phyloP scores from a whole-genome alignment of 73 alveolate genomes.

The Tetrahymena borealis region DNA sequence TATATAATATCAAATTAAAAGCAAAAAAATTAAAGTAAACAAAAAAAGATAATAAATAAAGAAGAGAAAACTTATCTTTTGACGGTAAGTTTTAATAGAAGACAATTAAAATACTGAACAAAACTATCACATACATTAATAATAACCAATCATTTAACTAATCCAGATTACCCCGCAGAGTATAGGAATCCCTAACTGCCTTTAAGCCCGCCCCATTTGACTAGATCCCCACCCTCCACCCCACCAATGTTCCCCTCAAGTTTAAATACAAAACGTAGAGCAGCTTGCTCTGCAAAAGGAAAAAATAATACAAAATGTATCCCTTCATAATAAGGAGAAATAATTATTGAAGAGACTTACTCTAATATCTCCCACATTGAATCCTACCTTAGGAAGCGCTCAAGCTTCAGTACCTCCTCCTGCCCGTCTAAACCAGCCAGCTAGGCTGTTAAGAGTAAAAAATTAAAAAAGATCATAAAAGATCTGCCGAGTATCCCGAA shows the following conservation, averaged over 20 bases:
- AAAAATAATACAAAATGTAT: neutral
- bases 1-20: neutral
- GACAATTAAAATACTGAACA: neutral
- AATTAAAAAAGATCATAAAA: neutral
- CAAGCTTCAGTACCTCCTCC: neutral
- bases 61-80: neutral
- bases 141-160: neutral
- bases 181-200: neutral
- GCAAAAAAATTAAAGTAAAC: neutral
- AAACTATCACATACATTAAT: neutral
- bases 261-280: neutral
- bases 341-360: neutral
- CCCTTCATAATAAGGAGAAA: neutral
- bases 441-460: neutral
- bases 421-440: neutral
- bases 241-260: neutral
- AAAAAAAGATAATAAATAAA: neutral
- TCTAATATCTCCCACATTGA: neutral
- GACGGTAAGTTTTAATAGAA: slow-evolving; percentile 1
- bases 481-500: neutral
- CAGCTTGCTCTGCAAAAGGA: slow-evolving; percentile 4
- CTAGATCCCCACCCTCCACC: neutral
- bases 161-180: neutral
- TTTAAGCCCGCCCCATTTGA: neutral
- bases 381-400: neutral